A percentile compares a stretch with the other conserved stretches of the same genome.
Evolutionary conservation across 2,329 filamentous ascomycete genomes (phyloP).

Genomic region (Beauveria asiatica): DNA sequence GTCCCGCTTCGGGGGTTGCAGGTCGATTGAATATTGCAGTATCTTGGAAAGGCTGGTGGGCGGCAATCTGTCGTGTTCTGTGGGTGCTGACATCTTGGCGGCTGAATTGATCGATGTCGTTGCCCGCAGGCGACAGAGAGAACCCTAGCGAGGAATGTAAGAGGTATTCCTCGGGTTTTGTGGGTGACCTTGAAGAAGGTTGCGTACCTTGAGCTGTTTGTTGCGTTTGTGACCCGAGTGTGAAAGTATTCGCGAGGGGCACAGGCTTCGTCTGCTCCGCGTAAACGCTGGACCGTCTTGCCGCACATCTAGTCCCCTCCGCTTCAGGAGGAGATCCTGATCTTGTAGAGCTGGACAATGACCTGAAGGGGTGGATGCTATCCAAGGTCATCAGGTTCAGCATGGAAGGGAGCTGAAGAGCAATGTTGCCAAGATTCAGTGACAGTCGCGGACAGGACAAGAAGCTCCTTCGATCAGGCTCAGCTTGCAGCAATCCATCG

Average conservation of each 20-base stretch:
- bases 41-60: not conserved
- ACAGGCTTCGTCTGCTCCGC: not conserved
- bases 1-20: not conserved
- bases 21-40: not conserved
- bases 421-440: conserved; percentile 22
- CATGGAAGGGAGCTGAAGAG: conserved; percentile 19
- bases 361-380: not conserved
- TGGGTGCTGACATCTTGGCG: not conserved
- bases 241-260: too few relatives aligned
- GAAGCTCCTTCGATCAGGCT: not conserved
- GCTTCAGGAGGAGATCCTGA: not conserved
- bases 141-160: not conserved
- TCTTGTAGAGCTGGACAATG: not conserved
- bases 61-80: not conserved
- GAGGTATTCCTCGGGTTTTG: too few relatives aligned
- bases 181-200: not conserved
- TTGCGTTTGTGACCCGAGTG: not conserved
- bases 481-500: not conserved
- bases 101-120: not conserved
- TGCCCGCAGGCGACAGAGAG: not conserved
- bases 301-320: not conserved
- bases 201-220: not conserved
- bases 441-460: conserved; percentile 22
- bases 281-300: not conserved
- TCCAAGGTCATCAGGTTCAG: conserved; percentile 14